Evolutionary conservation across 2,329 filamentous ascomycete genomes (phyloP), one percentile per base, ranked within the genome.

Genomic region (Ophiostoma quercus): DNA sequence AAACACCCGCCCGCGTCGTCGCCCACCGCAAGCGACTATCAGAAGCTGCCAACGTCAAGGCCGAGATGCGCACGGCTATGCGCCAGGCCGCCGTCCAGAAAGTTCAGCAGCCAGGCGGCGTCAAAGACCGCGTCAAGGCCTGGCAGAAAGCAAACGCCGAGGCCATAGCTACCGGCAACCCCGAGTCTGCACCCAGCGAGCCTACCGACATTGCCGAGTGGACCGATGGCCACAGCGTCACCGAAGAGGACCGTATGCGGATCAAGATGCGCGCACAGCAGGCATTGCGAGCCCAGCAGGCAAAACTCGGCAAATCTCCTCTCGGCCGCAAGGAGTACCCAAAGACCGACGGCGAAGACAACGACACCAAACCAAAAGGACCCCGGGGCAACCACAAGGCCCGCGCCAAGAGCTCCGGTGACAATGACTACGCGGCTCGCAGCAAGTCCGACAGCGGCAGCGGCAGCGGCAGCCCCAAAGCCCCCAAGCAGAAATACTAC

Each of bases 121-220:
- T 96, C 66, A 87, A 87, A 72, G 90, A 92, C 74, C 88, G 93
- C 75, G 91, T 97, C 68, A 90, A 89, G 74, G 86, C 89, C 79
- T 97, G 93, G 93, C 92, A 97, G 79, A 90, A 90, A 76, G 83
- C 89, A 74, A 92, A 90, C 75, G 90, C 89, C 43, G 85, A 85
- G 6, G 89, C 88, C 34, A 85, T 90, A 79, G 80, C 76, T 3
- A 79, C 79, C 1, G 84, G 81, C 1, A 81, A 84, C 69, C 83
- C 84, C 1, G 80, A 85, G 41, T 83, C 84, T 32, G 79, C 82
- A 7, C 82, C 84, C 6, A 86, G 82, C 39, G 86, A 87, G 73
- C 85, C 88, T 2, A 85, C 86, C 39, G 87, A 90, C 54, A 79
- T 91, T 41, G 83, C 86, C 6, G 85, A 86, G 71, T 83, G 84